Evolutionary conservation across 495 filamentous ascomycete genomes (phyloP).

Genomic region (Talaromyces borbonicus): DNA sequence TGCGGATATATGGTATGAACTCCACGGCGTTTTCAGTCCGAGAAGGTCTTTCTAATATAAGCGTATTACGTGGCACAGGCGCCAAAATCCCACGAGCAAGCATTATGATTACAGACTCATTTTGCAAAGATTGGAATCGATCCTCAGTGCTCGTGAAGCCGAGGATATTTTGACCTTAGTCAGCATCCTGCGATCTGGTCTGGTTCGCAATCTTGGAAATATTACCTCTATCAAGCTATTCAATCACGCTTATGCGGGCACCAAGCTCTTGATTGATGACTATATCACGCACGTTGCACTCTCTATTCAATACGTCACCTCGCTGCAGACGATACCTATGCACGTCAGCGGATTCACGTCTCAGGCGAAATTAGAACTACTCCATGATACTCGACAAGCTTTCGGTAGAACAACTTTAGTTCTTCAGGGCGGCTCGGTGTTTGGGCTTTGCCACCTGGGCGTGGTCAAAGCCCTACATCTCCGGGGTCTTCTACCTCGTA

Average conservation of each 20-base stretch:
- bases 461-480: conserved; percentile 84
- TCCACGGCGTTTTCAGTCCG: not conserved
- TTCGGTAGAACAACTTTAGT: conserved; percentile 83
- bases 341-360: conserved; percentile 55
- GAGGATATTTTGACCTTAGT: conserved; percentile 67
- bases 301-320: conserved; percentile 66
- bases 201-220: conserved; percentile 86
- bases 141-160: conserved; percentile 64
- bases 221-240: conserved; percentile 79
- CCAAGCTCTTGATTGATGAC: conserved; percentile 82
- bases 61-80: conserved; percentile 36
- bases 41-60: not conserved
- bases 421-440: conserved; percentile 84
- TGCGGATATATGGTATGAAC: conserved; percentile 66
- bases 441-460: conserved; percentile 84
- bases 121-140: conserved; percentile 58
- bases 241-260: conserved; percentile 78
- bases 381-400: conserved; percentile 83
- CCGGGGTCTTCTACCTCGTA: conserved; percentile 73
- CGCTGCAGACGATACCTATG: conserved; percentile 51
- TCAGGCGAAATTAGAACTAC: conserved; percentile 76
- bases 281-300: conserved; percentile 78
- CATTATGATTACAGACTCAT: conserved; percentile 89
- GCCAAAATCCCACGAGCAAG: conserved; percentile 68
- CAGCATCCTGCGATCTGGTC: conserved; percentile 72